These are phyloP conservation scores for Abrus pulchellus DNA, from an alignment of 306 rosid genomes.

Conservation along the genomic window DNA sequence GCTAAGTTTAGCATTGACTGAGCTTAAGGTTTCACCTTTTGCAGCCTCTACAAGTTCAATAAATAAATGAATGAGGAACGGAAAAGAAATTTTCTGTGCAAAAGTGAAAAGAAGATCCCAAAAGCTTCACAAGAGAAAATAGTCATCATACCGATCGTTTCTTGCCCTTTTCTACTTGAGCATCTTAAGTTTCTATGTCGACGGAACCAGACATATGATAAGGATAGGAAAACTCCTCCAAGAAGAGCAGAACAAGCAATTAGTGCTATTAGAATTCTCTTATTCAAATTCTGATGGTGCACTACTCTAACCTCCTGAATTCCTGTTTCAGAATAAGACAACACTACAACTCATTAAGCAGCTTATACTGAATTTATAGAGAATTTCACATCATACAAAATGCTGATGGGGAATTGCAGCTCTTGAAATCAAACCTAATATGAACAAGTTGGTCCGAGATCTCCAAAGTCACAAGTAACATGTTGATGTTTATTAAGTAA, in stretches of 20 bases:
- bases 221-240: conserved; percentile 65
- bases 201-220: conserved; percentile 65
- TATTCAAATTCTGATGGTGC: conserved; percentile 78
- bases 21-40: conserved; percentile 56
- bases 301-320: conserved; percentile 56
- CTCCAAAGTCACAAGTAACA: conserved; percentile 22
- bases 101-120: conserved; percentile 11
- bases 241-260: conserved; percentile 78
- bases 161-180: conserved; percentile 52
- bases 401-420: conserved; percentile 15
- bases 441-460: conserved; percentile 28
- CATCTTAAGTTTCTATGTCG: conserved; percentile 53
- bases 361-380: not conserved
- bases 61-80: conserved; percentile 23
- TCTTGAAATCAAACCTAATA: conserved; percentile 4
- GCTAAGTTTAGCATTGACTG: conserved; percentile 60
- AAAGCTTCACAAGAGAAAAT: conserved; percentile 32
- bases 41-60: conserved; percentile 62
- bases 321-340: conserved; percentile 60
- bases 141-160: conserved; percentile 62
- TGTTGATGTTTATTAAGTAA: conserved; percentile 24
- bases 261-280: conserved; percentile 71
- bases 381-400: conserved; percentile 24
- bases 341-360: conserved; percentile 31
- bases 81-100: conserved; percentile 4